phyloP scores from a whole-genome alignment of 495 filamentous ascomycete genomes.

The Penicillium arizonense region DNA sequence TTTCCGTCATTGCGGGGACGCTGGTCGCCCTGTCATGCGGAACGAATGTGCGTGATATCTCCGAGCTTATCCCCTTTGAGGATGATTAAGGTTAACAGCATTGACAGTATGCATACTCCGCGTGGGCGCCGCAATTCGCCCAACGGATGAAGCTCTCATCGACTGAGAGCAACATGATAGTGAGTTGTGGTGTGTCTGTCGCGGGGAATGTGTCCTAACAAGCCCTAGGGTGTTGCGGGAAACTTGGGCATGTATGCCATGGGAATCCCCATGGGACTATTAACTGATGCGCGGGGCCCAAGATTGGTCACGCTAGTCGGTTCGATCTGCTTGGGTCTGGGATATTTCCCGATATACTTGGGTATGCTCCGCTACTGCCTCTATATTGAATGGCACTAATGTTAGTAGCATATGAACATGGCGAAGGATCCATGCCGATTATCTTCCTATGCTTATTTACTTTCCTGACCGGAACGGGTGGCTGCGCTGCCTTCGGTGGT shows the following conservation, averaged over 20 bases:
- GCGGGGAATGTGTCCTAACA: conserved; percentile 12
- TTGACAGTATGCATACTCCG: conserved; percentile 90
- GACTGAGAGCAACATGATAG: conserved; percentile 87
- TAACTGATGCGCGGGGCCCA: conserved; percentile 83
- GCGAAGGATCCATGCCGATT: conserved; percentile 61
- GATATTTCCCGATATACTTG: conserved; percentile 77
- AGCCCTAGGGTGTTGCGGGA: conserved; percentile 69
- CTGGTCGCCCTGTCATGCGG: conserved; percentile 85
- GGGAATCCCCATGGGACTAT: conserved; percentile 84
- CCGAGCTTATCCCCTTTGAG: neutral
- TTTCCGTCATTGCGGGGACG: conserved; percentile 83
- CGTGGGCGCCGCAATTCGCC: conserved; percentile 95
- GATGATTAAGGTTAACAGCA: conserved; percentile 8
- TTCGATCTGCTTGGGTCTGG: conserved; percentile 63
- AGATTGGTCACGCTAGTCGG: conserved; percentile 74
- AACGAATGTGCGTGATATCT: conserved; percentile 69
- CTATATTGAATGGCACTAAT: conserved; percentile 4
- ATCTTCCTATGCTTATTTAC: conserved; percentile 75
- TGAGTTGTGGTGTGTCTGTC: conserved; percentile 35
- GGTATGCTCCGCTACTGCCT: conserved; percentile 36
- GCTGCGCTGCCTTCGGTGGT: conserved; percentile 82
- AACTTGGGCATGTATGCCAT: conserved; percentile 94
- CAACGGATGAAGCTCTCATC: conserved; percentile 80
- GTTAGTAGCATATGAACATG: conserved; percentile 44
- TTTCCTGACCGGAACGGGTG: conserved; percentile 81